phyloP scores from a whole-genome alignment of 106 monocot species.

The Acorus gramineus region DNA sequence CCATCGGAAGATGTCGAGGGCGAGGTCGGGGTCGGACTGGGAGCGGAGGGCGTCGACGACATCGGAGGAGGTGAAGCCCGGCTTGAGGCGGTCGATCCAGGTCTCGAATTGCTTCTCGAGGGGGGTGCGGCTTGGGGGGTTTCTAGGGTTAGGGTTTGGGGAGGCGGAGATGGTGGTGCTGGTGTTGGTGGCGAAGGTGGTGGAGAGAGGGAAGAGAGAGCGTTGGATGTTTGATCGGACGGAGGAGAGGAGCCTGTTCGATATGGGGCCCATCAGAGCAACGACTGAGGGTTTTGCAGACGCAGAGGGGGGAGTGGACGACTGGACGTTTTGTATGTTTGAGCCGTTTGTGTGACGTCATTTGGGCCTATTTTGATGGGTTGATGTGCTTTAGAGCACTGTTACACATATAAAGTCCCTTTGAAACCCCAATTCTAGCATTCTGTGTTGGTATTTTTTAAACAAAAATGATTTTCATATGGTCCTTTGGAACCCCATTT shows the following conservation, averaged over 20 bases:
- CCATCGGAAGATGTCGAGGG: conserved; percentile 91
- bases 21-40: conserved; percentile 65
- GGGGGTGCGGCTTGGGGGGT: conserved; percentile 24
- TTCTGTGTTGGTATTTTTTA: too few relatives aligned
- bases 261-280: too few relatives aligned
- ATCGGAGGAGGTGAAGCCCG: conserved; percentile 58
- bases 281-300: too few relatives aligned
- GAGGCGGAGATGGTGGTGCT: not conserved
- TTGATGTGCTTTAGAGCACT: too few relatives aligned
- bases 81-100: conserved; percentile 46
- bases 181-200: not conserved
- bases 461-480: too few relatives aligned
- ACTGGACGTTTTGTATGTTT: too few relatives aligned
- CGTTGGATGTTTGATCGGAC: not conserved
- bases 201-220: not conserved
- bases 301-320: too few relatives aligned
- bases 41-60: conserved; percentile 33
- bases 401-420: too few relatives aligned
- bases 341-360: too few relatives aligned
- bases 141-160: not conserved
- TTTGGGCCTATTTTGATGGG: too few relatives aligned
- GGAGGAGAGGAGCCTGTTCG: not conserved
- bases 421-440: too few relatives aligned
- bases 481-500: too few relatives aligned
- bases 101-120: conserved; percentile 48